Base-by-base conservation (phyloP, 176 grass and related monocot genomes). In the Poa annua region DNA sequence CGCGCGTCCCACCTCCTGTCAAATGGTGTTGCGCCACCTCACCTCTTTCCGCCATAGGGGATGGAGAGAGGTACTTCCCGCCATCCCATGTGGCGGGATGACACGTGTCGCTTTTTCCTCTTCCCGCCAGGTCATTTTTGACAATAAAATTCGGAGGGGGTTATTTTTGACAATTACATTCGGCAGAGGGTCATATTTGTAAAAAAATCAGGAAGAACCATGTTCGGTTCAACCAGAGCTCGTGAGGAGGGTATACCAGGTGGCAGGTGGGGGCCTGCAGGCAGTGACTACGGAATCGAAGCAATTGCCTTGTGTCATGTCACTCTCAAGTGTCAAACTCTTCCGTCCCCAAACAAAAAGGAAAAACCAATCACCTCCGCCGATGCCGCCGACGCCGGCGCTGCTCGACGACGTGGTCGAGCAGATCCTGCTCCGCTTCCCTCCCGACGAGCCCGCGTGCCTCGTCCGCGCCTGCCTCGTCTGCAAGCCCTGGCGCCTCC, bases 401-500 rank as follows among this genome's bases (percentile, higher is more conserved):
- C 26, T 74, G 4, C 6, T 39, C 53, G 53, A 77, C 73, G 73
- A 76, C 0, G 17, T 76, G 29, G 32, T 76, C 6, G 50, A 6
- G 20, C 52, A 77, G 75, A 77, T 77, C 53, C 74, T 77, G 33
- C 74, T 83, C 20, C 70, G 41, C 26, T 44, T 83, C 20, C 70
- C 56, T 26, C 81, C 81, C 3, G 70, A 51, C 4, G 74, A 85
- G 3, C 62, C 49, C 7, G 49, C 73, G 0, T 55, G 34, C 22
- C 82, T 84, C 33, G 0, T 66, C 34, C 73, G 82, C 15, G 82
- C 82, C 35, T 32, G 73, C 49, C 83, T 85, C 24, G 83, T 70
- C 19, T 70, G 74, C 74, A 59, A 69, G 83, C 16, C 25, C 13
- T 85, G 63, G 83, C 64, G 63, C 19, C 51, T 38, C 38, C 50